Evolutionary conservation across 306 rosid species (phyloP).

Genomic region (Geum urbanum): DNA sequence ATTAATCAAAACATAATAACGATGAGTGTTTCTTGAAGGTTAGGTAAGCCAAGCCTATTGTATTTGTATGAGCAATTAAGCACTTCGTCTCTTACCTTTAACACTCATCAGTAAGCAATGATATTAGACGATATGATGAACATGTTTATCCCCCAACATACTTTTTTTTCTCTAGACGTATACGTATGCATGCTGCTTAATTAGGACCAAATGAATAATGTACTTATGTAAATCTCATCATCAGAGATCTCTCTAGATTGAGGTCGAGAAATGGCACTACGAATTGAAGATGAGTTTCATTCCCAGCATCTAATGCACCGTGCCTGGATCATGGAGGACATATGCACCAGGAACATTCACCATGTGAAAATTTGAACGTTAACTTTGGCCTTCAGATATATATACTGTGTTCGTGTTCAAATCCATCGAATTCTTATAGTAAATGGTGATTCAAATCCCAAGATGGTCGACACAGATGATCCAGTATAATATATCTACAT

Average conservation of each 20-base stretch:
- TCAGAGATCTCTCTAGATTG: background rate
- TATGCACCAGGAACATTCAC: background rate
- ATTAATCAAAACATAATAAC: slow-evolving; percentile 1
- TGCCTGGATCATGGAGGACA: background rate
- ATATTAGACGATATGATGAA: background rate
- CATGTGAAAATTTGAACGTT: background rate
- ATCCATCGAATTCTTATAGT: background rate
- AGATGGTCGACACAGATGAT: slow-evolving; percentile 4
- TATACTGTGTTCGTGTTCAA: background rate
- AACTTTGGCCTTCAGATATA: slow-evolving; percentile 1
- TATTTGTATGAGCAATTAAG: background rate
- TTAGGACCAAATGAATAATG: too few relatives aligned
- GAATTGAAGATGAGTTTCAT: background rate
- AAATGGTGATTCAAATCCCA: slow-evolving; percentile 29
- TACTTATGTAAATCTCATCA: too few relatives aligned
- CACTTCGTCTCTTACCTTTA: background rate
- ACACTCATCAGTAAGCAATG: background rate
- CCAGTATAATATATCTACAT: slow-evolving; percentile 9
- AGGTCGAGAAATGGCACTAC: too few relatives aligned
- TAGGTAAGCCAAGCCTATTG: background rate
- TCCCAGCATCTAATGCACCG: background rate
- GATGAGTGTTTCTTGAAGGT: slow-evolving; percentile 5
- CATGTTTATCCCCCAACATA: too few relatives aligned
- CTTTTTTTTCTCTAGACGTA: too few relatives aligned
- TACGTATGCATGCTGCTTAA: too few relatives aligned